phyloP scores from a whole-genome alignment of 305 asterid genomes.

The Fraxinus sp. region DNA sequence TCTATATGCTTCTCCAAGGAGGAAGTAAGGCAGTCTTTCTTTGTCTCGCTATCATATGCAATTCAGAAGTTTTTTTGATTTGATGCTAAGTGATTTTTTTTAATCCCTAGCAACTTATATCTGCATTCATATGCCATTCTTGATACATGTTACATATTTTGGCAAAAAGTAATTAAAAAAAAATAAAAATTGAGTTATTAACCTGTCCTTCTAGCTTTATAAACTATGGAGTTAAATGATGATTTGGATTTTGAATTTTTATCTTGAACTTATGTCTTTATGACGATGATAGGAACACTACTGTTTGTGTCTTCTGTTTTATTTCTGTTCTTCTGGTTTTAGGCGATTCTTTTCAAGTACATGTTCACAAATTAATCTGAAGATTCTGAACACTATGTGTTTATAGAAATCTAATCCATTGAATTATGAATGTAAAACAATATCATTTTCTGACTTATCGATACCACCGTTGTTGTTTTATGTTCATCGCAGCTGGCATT shows the following conservation, averaged over 20 bases:
- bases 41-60: neutral
- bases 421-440: neutral
- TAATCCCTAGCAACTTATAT: neutral
- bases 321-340: neutral
- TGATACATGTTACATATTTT: neutral
- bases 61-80: neutral
- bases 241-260: neutral
- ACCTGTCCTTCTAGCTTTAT: neutral
- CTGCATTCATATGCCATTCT: neutral
- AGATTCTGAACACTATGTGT: neutral
- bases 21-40: slow-evolving; percentile 66
- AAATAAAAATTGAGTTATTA: neutral
- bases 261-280: neutral
- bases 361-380: neutral
- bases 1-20: slow-evolving; percentile 89
- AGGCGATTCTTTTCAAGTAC: neutral
- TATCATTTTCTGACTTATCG: neutral
- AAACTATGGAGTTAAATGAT: neutral
- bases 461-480: slow-evolving; percentile 19
- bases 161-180: neutral
- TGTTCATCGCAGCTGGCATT: slow-evolving; percentile 41
- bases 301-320: neutral
- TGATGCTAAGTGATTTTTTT: slow-evolving; percentile 7
- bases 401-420: neutral
- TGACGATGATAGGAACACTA: neutral